These are phyloP conservation scores for Stevia rebaudiana DNA, from an alignment of 140 eudicot genomes.

Conservation along the genomic window DNA sequence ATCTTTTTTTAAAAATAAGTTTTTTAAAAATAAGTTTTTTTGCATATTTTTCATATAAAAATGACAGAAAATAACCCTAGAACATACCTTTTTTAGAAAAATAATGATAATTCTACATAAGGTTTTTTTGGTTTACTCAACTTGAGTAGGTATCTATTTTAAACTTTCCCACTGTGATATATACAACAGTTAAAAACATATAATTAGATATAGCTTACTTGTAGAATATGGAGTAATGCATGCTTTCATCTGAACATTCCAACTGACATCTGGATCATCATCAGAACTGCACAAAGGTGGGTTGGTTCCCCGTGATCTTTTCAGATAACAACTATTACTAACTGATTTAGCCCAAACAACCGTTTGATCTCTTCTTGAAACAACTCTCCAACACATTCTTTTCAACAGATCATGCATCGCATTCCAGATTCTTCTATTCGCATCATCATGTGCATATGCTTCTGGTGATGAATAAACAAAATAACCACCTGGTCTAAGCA, in stretches of 20 bases:
- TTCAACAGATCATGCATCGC: slow-evolving; percentile 66
- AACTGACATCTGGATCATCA: slow-evolving; percentile 69
- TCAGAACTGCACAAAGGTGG: slow-evolving; percentile 61
- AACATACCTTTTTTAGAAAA: too few relatives aligned
- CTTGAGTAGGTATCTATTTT: too few relatives aligned
- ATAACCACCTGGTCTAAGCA: slow-evolving; percentile 92
- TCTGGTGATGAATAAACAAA: slow-evolving; percentile 90
- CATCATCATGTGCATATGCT: slow-evolving; percentile 86
- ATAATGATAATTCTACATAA: too few relatives aligned
- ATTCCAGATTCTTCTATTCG: slow-evolving; percentile 71
- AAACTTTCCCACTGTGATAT: too few relatives aligned
- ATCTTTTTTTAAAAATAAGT: too few relatives aligned
- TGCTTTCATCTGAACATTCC: slow-evolving; percentile 85
- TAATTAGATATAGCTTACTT: slow-evolving; percentile 38
- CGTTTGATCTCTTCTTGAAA: slow-evolving; percentile 71
- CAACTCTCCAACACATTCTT: slow-evolving; percentile 96
- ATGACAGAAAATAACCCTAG: too few relatives aligned
- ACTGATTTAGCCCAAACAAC: slow-evolving; percentile 86
- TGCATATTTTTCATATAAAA: too few relatives aligned
- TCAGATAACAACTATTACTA: slow-evolving; percentile 69
- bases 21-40: too few relatives aligned
- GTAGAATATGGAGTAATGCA: slow-evolving; percentile 74
- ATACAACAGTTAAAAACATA: background rate
- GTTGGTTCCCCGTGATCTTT: slow-evolving; percentile 51
- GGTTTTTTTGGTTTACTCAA: too few relatives aligned